A percentile compares a stretch with the other conserved stretches of the same genome.
Evolutionary conservation across 192 early-diverging fungal genomes (phyloP).

Genomic region (Helicostylum pulchrum): DNA sequence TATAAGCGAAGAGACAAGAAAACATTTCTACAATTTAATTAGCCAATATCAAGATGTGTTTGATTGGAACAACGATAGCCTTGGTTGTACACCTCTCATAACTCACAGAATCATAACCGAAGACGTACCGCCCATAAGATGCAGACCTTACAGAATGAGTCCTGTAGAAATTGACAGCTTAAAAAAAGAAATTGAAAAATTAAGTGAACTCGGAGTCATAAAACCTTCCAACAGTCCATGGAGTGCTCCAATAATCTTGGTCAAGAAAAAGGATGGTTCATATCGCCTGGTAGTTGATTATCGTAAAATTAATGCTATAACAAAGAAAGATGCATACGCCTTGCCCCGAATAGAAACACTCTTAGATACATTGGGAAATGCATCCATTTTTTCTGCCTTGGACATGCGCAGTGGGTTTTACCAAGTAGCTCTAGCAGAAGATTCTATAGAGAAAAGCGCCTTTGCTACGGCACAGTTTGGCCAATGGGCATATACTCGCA

Average conservation of each 20-base stretch:
- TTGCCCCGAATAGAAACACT: slow-evolving; percentile 37
- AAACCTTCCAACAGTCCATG: background rate
- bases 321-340: no score
- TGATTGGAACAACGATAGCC: no score
- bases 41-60: no score
- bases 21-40: no score
- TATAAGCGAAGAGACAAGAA: no score
- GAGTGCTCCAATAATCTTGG: slow-evolving; percentile 4
- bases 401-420: background rate
- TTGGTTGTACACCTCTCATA: no score
- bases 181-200: background rate
- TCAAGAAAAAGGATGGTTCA: slow-evolving; percentile 2
- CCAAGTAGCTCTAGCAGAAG: background rate
- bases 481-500: background rate
- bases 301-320: no score
- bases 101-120: background rate
- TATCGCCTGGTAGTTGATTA: slow-evolving; percentile 35
- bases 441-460: background rate
- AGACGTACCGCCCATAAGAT: background rate
- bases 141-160: background rate
- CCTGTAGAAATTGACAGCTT: background rate
- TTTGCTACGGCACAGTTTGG: background rate
- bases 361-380: slow-evolving; percentile 16
- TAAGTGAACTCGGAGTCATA: background rate
- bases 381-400: slow-evolving; percentile 24